Evolutionary conservation across 331 rosid genomes (phyloP), one percentile per base, ranked within the genome.

Genomic region (Spiraea crenata): DNA sequence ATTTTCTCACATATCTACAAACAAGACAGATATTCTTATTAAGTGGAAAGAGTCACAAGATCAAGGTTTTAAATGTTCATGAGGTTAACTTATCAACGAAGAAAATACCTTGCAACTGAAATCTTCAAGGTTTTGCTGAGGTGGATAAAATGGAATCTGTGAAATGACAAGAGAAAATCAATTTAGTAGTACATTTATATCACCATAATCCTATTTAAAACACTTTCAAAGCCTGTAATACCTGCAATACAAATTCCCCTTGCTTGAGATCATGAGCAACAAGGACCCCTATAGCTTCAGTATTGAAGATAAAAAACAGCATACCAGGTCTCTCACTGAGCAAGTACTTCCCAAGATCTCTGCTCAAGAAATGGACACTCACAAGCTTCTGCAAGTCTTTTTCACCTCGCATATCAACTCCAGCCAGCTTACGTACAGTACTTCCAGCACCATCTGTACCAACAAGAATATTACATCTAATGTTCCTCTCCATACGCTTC

Each of bases 201-300:
- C 35, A 20, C 72, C 66, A 63, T 7, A 50, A 40, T 20, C 5
- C 57, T 61, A n/a, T 52, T 67, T 45, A 54, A 37, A 50, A 58
- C 46, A 71, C 41, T 68, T 65, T 47, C 56, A 16, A 63, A 37
- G 75, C 75, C 67, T 52, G 69, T 7, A 51, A 51, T 85, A 93
- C 99, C 99, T 91, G 99, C 73, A 91, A 77, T 57, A 93, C 88
- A 83, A 93, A 93, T 73, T 93, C 99, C 74, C 97, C 99, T 86
- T 86, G 85, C 83, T 85, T 78, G 65, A 93, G 97, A 85, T 93
- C 97, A 79, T 91, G 99, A 57, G 96, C 99, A 76, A 87, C 97
- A 75, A 93, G 92, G 76, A 93, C 99, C 67, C 97, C 99, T 70
- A 93, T 89, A 57, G 90, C 96, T 80, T 89, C 89, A 70, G 91